Percentiles rank a stretch among this genome's conserved stretches.
Evolutionary conservation across 73 alveolate species (phyloP).

Genomic region (Paramecium caudatum): DNA sequence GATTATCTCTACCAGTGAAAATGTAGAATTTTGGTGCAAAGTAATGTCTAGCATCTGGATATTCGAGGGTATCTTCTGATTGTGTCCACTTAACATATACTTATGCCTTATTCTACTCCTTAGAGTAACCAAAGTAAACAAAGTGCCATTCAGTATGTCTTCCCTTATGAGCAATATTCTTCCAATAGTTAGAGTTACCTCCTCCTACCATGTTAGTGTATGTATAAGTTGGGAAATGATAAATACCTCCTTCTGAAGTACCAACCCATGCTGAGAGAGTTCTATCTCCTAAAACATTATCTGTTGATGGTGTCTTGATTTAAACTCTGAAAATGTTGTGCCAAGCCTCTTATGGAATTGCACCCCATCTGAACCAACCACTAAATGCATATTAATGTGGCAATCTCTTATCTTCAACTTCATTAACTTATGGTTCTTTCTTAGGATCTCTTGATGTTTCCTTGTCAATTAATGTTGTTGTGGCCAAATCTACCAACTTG

Average conservation of each 20-base stretch:
- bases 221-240: conserved; percentile 28
- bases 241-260: conserved; percentile 22
- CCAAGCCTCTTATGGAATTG: not conserved
- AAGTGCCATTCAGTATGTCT: conserved; percentile 35
- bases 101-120: not conserved
- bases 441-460: conserved; percentile 36
- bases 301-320: conserved; percentile 17
- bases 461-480: conserved; percentile 33
- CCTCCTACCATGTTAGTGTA: not conserved
- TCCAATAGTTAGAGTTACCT: not conserved
- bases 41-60: conserved; percentile 17
- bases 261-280: conserved; percentile 45
- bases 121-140: conserved; percentile 50
- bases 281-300: conserved; percentile 21
- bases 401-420: conserved; percentile 19
- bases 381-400: conserved; percentile 49
- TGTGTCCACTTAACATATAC: conserved; percentile 27
- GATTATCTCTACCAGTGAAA: conserved; percentile 29
- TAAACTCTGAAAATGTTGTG: conserved; percentile 26
- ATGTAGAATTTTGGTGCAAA: not conserved
- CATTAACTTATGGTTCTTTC: not conserved
- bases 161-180: not conserved
- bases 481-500: not conserved
- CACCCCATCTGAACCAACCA: conserved; percentile 27
- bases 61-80: conserved; percentile 25